Base-by-base conservation (phyloP, 2,329 filamentous ascomycete genomes). In the Cercospora nicotianae region DNA sequence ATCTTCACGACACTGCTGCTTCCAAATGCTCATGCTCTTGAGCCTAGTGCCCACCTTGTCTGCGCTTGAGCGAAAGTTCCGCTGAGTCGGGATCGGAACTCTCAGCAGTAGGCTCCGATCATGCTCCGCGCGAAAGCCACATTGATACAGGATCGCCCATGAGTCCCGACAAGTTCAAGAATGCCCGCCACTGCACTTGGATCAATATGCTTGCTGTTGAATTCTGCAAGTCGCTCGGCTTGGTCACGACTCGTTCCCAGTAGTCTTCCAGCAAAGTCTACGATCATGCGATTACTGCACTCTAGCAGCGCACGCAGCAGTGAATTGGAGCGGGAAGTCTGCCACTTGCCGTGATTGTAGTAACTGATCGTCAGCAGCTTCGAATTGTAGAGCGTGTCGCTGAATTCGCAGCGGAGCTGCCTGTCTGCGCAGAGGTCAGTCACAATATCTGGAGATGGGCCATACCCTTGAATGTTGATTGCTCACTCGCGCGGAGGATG, bases 381-480 rank as follows among this genome's bases (percentile, higher is more conserved):
- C 28, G 48, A 63, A 42, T 18, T 63, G 36, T 63, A 60, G 48
- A 67, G 28, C 1, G 33, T 53, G 3, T 63, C 36, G 28, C 60
- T 39, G 51, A 42, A 63, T 28, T 67, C 65, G n/a, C 2, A 12
- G 8, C 36, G 48, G 5, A 55, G 18, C 36, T 67, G 65, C 18
- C 36, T 59, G 36, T 63, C 53, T 53, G 28, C 28, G 3, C 39
- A 39, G 5, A 30, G 30, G 30, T 63, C 58, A 66, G 36, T 8
- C 18, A 3, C 28, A n/a, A 18, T 9, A 3, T 13, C 4, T 6
- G 36, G 16, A n/a, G 36, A 42, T 1, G 7, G 6, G 36, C 8
- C 9, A 20, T 5, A 5, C 12, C 3, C 18, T 16, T 30, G 58
- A 28, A 18, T 6, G 6, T 13, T 4, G 16, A 26, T 13, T 4